phyloP scores from a whole-genome alignment of 257 asterid species.

The Solanum neorickii region DNA sequence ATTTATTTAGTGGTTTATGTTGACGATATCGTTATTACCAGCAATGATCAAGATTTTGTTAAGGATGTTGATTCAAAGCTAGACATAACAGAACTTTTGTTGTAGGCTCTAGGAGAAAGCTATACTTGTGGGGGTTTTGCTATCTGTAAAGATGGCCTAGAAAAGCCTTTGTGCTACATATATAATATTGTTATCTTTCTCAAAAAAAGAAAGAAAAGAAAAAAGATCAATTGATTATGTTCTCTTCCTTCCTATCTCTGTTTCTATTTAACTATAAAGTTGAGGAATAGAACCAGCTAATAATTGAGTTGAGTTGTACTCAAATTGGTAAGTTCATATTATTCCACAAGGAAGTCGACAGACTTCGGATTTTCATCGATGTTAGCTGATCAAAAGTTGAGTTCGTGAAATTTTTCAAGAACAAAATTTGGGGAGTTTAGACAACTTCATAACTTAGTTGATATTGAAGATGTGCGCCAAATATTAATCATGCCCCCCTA shows the following conservation, averaged over 20 bases:
- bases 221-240: neutral
- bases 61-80: neutral
- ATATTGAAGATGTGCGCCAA: neutral
- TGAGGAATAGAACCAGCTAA: neutral
- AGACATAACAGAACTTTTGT: neutral
- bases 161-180: neutral
- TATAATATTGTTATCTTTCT: neutral
- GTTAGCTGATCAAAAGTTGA: neutral
- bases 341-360: neutral
- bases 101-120: neutral
- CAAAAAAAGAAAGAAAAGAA: neutral
- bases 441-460: neutral
- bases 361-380: neutral
- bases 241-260: neutral
- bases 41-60: neutral
- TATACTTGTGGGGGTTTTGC: neutral
- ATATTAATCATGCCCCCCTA: neutral
- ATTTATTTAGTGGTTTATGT: neutral
- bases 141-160: neutral
- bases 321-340: neutral
- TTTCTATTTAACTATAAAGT: neutral
- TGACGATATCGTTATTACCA: neutral
- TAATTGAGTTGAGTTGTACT: neutral
- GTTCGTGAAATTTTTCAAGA: neutral
- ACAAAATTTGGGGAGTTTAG: neutral